Evolutionary conservation across 108 stramenopile species (phyloP), one percentile per base, ranked within the genome.

Genomic region (Cafeteria roenbergensis): DNA sequence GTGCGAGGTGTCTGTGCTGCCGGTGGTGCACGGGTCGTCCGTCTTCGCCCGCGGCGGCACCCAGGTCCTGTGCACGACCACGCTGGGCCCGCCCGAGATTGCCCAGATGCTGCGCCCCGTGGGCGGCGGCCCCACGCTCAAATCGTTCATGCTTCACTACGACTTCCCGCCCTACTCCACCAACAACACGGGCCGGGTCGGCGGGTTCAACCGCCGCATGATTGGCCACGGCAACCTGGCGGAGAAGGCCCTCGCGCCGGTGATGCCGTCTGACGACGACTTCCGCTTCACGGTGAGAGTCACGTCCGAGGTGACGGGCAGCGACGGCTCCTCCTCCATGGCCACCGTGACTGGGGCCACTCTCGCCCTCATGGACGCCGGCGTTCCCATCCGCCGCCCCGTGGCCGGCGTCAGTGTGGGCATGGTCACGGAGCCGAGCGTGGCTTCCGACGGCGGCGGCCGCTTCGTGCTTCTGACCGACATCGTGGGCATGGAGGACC

Each of bases 401-500:
- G 90, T 90, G 22, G 90, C 89, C 2, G 93, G 90, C 36, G 76
- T 90, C 14, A 88, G 87, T 54, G 82, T 94, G 48, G 93, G 93
- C 21, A 57, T 88, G 8, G 68, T 76, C 17, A 42, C 65, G 26
- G 36, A 51, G 20, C 36, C 48, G 20, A 70, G 53, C 22, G 27
- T 30, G 50, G 35, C 38, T 29, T 37, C 56, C 57, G 42, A 55
- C 32, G 31, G 53, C 17, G 57, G 71, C 54, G 48, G 57, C 21
- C 29, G 58, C 50, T 70, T 86, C 57, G 27, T 65, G 58, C 65
- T 90, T 17, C 78, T 91, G 25, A 68, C 82, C 53, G 93, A 94
- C 74, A 90, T 91, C 55, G 80, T 84, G n/a, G 93, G 93, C 33
- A 83, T 87, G 22, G 90, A 93, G 71, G 84, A 85, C 57, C 85